Percentiles rank a stretch among this genome's conserved stretches.
Conservation (phyloP, 306 rosid species). For the Boehmeria nivea region DNA sequence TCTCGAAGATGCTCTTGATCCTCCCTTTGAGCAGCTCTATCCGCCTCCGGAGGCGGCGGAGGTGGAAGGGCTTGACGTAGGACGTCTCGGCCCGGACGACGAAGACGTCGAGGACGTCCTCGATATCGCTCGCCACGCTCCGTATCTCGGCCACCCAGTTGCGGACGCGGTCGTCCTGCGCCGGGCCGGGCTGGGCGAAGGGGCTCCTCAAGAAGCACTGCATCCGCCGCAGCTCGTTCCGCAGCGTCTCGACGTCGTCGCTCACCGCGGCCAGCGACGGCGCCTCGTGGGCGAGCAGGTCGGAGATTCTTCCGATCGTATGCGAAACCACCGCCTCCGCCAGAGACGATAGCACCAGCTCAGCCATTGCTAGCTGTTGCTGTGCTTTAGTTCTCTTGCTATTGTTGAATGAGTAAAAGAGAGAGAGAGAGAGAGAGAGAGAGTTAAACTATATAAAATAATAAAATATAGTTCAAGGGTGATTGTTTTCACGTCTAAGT, state of each 20-base stretch:
- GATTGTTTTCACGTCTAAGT: too few relatives aligned
- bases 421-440: too few relatives aligned
- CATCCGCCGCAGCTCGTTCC: constrained; percentile 5
- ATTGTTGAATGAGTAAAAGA: too few relatives aligned
- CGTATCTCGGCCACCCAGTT: constrained; percentile 46
- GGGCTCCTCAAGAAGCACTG: constrained; percentile 11
- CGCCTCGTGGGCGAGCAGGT: constrained; percentile 5
- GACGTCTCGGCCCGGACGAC: constrained; percentile 22
- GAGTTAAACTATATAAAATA: too few relatives aligned
- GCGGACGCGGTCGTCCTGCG: constrained; percentile 16
- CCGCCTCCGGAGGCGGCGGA: neutral
- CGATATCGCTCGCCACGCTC: constrained; percentile 49
- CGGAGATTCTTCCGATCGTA: neutral
- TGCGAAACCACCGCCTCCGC: constrained; percentile 7
- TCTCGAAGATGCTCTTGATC: constrained; percentile 21
- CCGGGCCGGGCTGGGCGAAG: constrained; percentile 22
- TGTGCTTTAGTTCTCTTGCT: too few relatives aligned
- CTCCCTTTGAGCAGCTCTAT: constrained; percentile 17
- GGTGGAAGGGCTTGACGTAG: neutral
- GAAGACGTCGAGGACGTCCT: constrained; percentile 43
- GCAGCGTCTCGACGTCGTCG: neutral
- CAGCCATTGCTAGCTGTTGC: neutral
- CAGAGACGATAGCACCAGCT: neutral
- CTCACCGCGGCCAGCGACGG: neutral
- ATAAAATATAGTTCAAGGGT: too few relatives aligned